Evolutionary conservation across 169 alveolate species (phyloP).

Genomic region (Plasmodium knowlesi): DNA sequence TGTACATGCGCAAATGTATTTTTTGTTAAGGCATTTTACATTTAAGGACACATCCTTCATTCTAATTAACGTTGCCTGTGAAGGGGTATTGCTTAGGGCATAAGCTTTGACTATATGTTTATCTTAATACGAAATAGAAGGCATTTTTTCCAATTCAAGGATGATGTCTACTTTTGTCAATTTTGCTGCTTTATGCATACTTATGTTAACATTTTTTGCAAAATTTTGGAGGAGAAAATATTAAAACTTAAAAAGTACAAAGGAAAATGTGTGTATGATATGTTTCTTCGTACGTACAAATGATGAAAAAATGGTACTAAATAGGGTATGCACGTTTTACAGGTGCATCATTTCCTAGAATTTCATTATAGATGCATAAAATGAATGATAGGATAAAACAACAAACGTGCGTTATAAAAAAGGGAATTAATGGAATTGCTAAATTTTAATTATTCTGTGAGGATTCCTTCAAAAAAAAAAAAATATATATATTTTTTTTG

Average conservation of each 20-base stretch:
- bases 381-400: neutral
- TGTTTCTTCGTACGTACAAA: neutral
- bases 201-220: neutral
- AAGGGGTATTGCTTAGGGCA: neutral
- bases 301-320: too few relatives aligned
- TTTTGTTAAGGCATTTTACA: neutral
- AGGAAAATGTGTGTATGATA: neutral
- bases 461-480: neutral
- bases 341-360: neutral
- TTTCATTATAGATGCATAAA: neutral
- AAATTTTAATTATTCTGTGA: neutral
- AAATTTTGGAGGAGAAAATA: too few relatives aligned
- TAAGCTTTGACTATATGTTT: neutral
- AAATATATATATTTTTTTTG: too few relatives aligned
- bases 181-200: neutral
- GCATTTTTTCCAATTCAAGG: neutral
- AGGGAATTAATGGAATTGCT: neutral
- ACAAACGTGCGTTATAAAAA: neutral
- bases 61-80: neutral
- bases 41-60: neutral
- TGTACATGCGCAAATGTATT: neutral
- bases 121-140: neutral
- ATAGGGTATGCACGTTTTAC: neutral
- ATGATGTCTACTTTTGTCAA: neutral
- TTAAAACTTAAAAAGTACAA: too few relatives aligned